A percentile compares a stretch with the other conserved stretches of the same genome.
Conservation (phyloP, 1,284 basidiomycete genomes). For the Athelia sp. region DNA sequence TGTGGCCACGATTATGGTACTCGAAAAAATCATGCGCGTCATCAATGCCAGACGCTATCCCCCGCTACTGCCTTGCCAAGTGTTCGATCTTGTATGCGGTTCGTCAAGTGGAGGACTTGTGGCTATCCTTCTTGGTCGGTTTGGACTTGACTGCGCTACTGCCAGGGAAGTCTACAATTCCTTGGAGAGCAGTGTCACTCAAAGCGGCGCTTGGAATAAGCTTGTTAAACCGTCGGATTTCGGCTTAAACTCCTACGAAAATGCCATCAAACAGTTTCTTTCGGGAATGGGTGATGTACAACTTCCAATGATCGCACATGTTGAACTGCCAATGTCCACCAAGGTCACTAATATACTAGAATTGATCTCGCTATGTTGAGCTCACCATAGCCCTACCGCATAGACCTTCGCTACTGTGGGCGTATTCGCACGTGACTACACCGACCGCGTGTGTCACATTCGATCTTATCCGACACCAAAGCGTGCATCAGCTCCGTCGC, state of each 20-base stretch:
- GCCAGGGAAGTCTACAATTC: constrained; percentile 5
- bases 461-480: constrained; percentile 1
- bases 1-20: neutral
- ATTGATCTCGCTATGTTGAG: no score
- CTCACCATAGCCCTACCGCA: neutral
- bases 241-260: neutral
- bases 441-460: neutral
- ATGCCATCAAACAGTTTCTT: neutral
- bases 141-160: constrained; percentile 9
- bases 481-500: neutral
- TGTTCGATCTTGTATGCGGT: constrained; percentile 9
- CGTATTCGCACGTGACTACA: neutral
- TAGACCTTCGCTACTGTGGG: neutral
- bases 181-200: neutral
- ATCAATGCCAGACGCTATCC: neutral
- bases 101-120: constrained; percentile 12
- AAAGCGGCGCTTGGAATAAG: neutral
- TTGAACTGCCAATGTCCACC: neutral
- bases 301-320: neutral
- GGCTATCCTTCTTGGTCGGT: constrained; percentile 12
- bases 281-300: neutral
- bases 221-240: neutral
- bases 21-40: neutral
- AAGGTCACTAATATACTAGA: neutral
- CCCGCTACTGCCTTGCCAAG: constrained; percentile 1